Evolutionary conservation across 2,329 filamentous ascomycete genomes (phyloP).

Genomic region (Apiospora kogelbergensis): DNA sequence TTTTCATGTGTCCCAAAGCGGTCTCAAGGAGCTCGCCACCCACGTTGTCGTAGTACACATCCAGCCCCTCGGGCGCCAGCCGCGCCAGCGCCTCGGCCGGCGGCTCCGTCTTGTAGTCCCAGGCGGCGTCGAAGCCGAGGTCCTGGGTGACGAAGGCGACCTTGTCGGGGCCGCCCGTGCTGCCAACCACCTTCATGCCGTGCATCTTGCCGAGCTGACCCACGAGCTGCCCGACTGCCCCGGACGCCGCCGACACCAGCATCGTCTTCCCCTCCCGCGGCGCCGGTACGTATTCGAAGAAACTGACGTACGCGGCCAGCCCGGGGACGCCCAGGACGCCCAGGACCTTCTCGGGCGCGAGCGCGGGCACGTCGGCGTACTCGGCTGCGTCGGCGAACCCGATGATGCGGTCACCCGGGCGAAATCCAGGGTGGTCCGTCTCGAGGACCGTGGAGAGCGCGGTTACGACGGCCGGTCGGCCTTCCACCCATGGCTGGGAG

Average conservation of each 20-base stretch:
- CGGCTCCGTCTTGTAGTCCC: constrained; percentile 87
- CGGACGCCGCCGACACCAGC: constrained; percentile 76
- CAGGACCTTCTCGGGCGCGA: too few relatives aligned
- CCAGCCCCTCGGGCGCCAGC: constrained; percentile 74
- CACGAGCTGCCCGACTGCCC: constrained; percentile 80
- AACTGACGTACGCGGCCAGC: constrained; percentile 53
- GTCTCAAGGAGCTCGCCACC: constrained; percentile 50
- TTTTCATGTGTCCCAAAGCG: constrained; percentile 14
- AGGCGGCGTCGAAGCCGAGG: constrained; percentile 60
- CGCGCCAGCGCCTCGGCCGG: constrained; percentile 62
- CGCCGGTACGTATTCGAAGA: constrained; percentile 68
- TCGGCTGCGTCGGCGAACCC: neutral
- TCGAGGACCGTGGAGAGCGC: constrained; percentile 64
- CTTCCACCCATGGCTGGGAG: constrained; percentile 52
- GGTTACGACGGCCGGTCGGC: constrained; percentile 59
- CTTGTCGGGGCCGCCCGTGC: constrained; percentile 78
- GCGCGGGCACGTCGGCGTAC: neutral
- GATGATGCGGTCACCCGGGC: neutral
- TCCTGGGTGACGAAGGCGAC: constrained; percentile 61
- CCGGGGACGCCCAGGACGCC: constrained; percentile 34
- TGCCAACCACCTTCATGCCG: constrained; percentile 76
- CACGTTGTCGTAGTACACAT: constrained; percentile 62
- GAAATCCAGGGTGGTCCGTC: constrained; percentile 47
- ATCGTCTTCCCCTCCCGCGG: constrained; percentile 78
- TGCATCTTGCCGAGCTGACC: constrained; percentile 82